A percentile compares a stretch with the other conserved stretches of the same genome.
phyloP scores from a whole-genome alignment of 192 early-diverging fungal genomes.

The Backusella circina region DNA sequence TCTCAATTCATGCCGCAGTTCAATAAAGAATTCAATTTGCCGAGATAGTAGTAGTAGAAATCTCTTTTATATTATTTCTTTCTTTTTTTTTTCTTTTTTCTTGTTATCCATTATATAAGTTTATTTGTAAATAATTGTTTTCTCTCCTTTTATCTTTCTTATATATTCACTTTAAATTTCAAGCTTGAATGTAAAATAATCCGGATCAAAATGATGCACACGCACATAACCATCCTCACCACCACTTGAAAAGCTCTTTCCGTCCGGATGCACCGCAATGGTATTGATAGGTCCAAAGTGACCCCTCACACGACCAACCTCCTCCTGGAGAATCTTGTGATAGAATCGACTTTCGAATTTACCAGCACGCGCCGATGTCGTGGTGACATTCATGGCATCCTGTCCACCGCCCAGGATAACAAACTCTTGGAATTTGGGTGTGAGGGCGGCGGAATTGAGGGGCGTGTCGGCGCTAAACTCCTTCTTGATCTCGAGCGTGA shows the following conservation, averaged over 20 bases:
- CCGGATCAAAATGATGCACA: slow-evolving; percentile 92
- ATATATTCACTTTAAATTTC: slow-evolving; percentile 34
- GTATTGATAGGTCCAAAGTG: slow-evolving; percentile 99
- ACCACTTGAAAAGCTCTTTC: slow-evolving; percentile 90
- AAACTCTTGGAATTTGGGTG: slow-evolving; percentile 78
- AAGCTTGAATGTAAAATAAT: slow-evolving; percentile 94
- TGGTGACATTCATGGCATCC: slow-evolving; percentile 97
- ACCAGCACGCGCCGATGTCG: slow-evolving; percentile 82
- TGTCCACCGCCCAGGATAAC: slow-evolving; percentile 96
- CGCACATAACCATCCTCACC: slow-evolving; percentile 99
- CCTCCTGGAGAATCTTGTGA: slow-evolving; percentile 95
- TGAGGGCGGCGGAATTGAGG: slow-evolving; percentile 90
- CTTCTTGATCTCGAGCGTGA: slow-evolving; percentile 82
- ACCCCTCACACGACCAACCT: slow-evolving; percentile 95
- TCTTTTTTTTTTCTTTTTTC: neutral
- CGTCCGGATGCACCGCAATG: slow-evolving; percentile 93
- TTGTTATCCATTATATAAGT: neutral
- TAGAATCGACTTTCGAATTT: slow-evolving; percentile 98
- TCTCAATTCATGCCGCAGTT: neutral
- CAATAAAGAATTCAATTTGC: neutral
- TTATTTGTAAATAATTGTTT: neutral
- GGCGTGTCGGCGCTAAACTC: slow-evolving; percentile 81
- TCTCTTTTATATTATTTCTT: neutral
- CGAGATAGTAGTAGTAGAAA: no score
- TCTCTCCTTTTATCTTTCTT: slow-evolving; percentile 4